Evolutionary conservation across 768 basidiomycete species (phyloP).

Genomic region (Tephrocybe sp.): DNA sequence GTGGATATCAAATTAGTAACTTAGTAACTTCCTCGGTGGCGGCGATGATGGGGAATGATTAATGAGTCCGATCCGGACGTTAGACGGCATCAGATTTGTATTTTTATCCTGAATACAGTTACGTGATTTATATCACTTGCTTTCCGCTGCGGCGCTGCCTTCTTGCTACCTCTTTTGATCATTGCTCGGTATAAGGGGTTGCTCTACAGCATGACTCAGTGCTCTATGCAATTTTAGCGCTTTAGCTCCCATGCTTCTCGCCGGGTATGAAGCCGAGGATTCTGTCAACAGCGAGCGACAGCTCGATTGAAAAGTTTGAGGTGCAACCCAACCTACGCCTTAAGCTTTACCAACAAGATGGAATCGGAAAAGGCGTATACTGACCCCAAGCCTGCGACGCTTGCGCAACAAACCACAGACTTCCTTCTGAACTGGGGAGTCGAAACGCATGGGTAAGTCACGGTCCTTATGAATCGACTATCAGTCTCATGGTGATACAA

Average conservation of each 20-base stretch:
- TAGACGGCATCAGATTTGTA: constrained; percentile 24
- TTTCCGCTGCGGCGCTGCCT: background rate
- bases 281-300: no score
- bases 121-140: constrained; percentile 14
- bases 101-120: constrained; percentile 25
- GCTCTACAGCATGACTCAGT: no score
- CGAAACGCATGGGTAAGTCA: constrained; percentile 33
- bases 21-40: no score
- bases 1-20: no score
- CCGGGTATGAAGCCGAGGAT: no score
- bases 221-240: no score
- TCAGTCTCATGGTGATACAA: background rate
- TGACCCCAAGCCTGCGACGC: background rate
- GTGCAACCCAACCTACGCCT: no score
- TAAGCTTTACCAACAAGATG: no score
- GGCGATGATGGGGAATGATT: constrained; percentile 17
- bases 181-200: background rate
- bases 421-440: constrained; percentile 29
- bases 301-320: no score
- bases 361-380: background rate
- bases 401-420: constrained; percentile 15
- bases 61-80: constrained; percentile 5
- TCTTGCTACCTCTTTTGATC: background rate
- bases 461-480: background rate
- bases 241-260: no score